A percentile compares a stretch with the other conserved stretches of the same genome.
These are phyloP conservation scores for Coprinopsis marcescibilis DNA, from an alignment of 768 basidiomycete species.

Conservation along the genomic window DNA sequence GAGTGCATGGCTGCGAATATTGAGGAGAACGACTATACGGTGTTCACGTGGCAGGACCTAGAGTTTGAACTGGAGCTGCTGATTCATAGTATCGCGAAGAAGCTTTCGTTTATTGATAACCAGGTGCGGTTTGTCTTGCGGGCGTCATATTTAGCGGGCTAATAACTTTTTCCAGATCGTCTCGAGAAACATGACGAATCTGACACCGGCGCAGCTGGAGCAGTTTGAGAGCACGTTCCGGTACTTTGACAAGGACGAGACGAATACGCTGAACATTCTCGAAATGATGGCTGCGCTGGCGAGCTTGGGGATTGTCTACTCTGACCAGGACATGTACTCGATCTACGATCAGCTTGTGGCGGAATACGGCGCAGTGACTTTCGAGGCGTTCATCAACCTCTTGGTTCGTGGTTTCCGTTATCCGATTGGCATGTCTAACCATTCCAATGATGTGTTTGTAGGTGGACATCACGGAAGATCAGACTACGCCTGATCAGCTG, in stretches of 20 bases:
- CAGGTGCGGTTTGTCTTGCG: constrained; percentile 51
- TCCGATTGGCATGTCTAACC: background rate
- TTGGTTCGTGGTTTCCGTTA: constrained; percentile 47
- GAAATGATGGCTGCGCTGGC: constrained; percentile 95
- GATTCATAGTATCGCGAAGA: constrained; percentile 75
- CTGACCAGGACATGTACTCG: constrained; percentile 81
- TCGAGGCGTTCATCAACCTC: constrained; percentile 91
- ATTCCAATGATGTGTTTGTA: constrained; percentile 25
- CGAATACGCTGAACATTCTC: constrained; percentile 76
- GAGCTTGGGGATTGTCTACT: constrained; percentile 90
- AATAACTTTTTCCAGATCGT: constrained; percentile 57
- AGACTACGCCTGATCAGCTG: constrained; percentile 87
- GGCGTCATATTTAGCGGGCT: background rate
- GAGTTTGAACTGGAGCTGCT: constrained; percentile 85
- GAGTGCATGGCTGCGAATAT: constrained; percentile 85
- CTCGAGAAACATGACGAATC: constrained; percentile 87
- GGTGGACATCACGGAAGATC: constrained; percentile 96
- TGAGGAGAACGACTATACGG: constrained; percentile 95
- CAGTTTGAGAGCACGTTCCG: constrained; percentile 97
- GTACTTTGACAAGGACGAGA: constrained; percentile 92
- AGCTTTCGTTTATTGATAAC: constrained; percentile 95
- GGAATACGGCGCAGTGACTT: constrained; percentile 85
- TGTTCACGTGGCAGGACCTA: constrained; percentile 84
- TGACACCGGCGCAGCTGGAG: constrained; percentile 93
- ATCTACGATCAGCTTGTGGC: constrained; percentile 76